Percentiles rank a stretch among this genome's conserved stretches.
Conservation (phyloP, 2,329 filamentous ascomycete species). For the Mariannaea elegans region DNA sequence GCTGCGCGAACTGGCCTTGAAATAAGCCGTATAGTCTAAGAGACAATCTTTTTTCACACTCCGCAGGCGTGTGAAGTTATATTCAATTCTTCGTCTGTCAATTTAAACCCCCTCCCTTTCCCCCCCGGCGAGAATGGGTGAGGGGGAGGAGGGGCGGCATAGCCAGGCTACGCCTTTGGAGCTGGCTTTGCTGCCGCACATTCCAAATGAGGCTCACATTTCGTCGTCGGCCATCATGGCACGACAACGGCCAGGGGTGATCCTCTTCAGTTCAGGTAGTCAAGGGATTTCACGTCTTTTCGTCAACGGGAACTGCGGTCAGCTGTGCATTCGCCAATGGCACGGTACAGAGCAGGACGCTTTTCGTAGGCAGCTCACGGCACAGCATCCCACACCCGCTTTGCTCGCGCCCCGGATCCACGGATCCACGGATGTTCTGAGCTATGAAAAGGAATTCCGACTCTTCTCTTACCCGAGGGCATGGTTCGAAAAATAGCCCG, state of each 20-base stretch:
- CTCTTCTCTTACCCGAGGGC: conserved; percentile 13
- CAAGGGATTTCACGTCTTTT: too few species aligned
- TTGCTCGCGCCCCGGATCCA: conserved; percentile 7
- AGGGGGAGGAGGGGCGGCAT: background rate
- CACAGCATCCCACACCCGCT: conserved; percentile 16
- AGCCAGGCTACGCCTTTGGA: background rate
- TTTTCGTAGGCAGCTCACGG: conserved; percentile 5
- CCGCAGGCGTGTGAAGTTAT: conserved; percentile 32
- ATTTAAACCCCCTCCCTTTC: background rate
- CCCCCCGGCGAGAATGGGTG: background rate
- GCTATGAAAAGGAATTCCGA: background rate
- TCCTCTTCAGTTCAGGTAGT: too few species aligned
- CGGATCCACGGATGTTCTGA: conserved; percentile 16
- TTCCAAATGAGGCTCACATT: conserved; percentile 34
- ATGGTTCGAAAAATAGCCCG: conserved; percentile 18
- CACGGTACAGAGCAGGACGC: background rate
- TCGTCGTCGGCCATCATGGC: conserved; percentile 27
- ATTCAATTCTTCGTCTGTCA: conserved; percentile 21
- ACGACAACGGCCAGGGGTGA: conserved; percentile 27
- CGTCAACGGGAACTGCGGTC: conserved; percentile 21
- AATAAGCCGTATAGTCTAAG: background rate
- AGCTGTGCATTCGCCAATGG: conserved; percentile 31
- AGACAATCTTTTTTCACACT: too few species aligned
- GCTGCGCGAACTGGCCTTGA: too few species aligned
- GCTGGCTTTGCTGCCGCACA: background rate